phyloP scores from a whole-genome alignment of 2,329 filamentous ascomycete species.

The Didymella arachidicola region DNA sequence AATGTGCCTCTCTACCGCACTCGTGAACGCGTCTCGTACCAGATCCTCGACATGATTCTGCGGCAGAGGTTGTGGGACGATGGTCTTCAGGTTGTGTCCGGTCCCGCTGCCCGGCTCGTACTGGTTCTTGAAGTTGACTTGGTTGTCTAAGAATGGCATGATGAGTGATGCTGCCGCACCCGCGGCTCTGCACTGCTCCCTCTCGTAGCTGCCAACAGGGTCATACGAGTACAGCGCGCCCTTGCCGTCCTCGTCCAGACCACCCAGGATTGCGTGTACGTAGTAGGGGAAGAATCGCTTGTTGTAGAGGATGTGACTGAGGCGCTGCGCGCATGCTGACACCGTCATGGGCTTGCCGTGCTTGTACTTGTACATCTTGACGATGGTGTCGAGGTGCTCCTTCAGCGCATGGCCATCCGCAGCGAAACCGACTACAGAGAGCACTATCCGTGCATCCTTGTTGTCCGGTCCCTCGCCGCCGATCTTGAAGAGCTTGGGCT shows the following conservation, averaged over 20 bases:
- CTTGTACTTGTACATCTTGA: conserved; percentile 99
- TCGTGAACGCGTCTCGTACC: conserved; percentile 97
- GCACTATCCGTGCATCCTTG: conserved; percentile 82
- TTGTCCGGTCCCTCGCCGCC: conserved; percentile 88
- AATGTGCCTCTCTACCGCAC: conserved; percentile 97
- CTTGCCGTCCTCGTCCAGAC: conserved; percentile 91
- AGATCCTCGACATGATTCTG: conserved; percentile 79
- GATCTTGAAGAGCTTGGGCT: conserved; percentile 96
- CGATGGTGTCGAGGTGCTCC: conserved; percentile 90
- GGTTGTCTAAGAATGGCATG: conserved; percentile 99
- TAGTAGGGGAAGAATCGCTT: conserved; percentile 99
- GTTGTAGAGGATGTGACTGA: conserved; percentile 93
- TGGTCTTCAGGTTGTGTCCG: conserved; percentile 80
- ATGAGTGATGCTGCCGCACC: conserved; percentile 93
- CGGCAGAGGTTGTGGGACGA: conserved; percentile 72
- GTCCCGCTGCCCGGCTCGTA: conserved; percentile 86
- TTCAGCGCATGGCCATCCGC: conserved; percentile 94
- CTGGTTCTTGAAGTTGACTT: conserved; percentile 99
- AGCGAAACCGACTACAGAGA: conserved; percentile 94
- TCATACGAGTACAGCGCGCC: conserved; percentile 98
- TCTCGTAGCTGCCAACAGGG: conserved; percentile 95
- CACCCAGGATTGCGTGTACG: conserved; percentile 90
- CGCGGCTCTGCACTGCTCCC: conserved; percentile 93
- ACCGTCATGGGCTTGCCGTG: conserved; percentile 97
- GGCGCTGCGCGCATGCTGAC: conserved; percentile 90